Evolutionary conservation across 2,329 filamentous ascomycete species (phyloP).

Genomic region (Amylocarpus encephaloides): DNA sequence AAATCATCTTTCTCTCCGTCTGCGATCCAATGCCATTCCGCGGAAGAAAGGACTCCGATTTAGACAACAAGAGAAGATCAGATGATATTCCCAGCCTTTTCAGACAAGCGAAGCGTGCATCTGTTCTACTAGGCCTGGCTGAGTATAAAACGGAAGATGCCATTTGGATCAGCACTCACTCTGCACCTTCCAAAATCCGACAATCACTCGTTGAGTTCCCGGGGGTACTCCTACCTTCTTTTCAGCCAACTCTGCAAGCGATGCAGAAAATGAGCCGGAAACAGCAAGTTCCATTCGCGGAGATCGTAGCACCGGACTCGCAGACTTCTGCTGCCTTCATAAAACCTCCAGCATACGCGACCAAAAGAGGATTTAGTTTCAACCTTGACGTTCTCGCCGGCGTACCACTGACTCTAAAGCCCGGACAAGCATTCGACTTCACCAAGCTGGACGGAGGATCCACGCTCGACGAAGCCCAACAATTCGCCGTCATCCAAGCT

Average conservation of each 20-base stretch:
- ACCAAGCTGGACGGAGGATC: constrained; percentile 24
- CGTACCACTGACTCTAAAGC: constrained; percentile 25
- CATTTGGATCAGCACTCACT: constrained; percentile 18
- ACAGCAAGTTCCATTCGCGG: constrained; percentile 42
- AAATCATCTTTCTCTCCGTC: constrained; percentile 39
- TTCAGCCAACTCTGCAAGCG: constrained; percentile 48
- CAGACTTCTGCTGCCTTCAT: constrained; percentile 26
- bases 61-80: constrained; percentile 15
- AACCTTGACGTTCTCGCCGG: constrained; percentile 31
- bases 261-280: constrained; percentile 46
- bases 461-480: constrained; percentile 47
- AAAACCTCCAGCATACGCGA: constrained; percentile 46
- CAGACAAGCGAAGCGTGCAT: constrained; percentile 26
- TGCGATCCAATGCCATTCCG: constrained; percentile 22
- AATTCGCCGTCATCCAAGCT: constrained; percentile 45
- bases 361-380: constrained; percentile 43
- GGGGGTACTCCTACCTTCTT: constrained; percentile 50
- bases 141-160: constrained; percentile 23
- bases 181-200: constrained; percentile 14
- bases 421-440: constrained; percentile 29
- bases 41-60: constrained; percentile 12
- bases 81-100: constrained; percentile 22
- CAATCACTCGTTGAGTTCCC: constrained; percentile 53
- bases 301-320: constrained; percentile 37
- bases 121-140: constrained; percentile 28